Evolutionary conservation across 1,139 yeast genomes (phyloP), one percentile per base, ranked within the genome.

Genomic region (Pichiaceae sp.): DNA sequence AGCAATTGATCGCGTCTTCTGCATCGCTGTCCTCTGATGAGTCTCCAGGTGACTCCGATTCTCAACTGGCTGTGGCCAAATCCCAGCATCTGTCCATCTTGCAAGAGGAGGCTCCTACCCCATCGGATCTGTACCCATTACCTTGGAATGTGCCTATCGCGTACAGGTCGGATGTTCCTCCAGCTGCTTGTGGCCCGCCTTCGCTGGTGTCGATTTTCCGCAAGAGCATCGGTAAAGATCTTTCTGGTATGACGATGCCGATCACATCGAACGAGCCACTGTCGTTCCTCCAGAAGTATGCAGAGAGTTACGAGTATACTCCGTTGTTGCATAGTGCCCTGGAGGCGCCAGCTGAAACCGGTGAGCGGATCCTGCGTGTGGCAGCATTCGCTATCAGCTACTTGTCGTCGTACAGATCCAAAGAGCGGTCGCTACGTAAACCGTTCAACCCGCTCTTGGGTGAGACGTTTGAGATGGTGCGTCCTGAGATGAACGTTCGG

Each of bases 391-490:
- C 96, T 0, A 72, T 84, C 4, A 77, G 91, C 30, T 72, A 72
- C 41, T 60, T 87, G 16, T 75, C 96, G 0, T 68, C 82, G 11
- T 71, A 77, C 50, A 66, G 96, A 41, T 74, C 75, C 27, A 85
- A 82, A 50, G 80, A 78, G 38, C 71, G 98, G 50, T 76, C 81
- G 38, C 59, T 73, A 35, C 71, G 98, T 43, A 91, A 91, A 51
- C 96, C 97, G 0, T 91, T 91, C 61, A 91, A 87, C 54, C 97
- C 98, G 1, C 66, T 91, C 40, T 64, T 91, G 34, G 97, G 98
- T 24, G 98, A 91, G 56, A 91, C 98, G 0, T 93, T 69, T 59
- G 98, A 91, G 57, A 85, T 87, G 55, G 68, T 82, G 38, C 75
- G 96, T 43, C 95, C 95, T 0, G 96, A 89, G 50, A 67, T 75